A percentile compares a stretch with the other conserved stretches of the same genome.
Conservation (phyloP, 768 basidiomycete species). For the Auricularia heimuer region DNA sequence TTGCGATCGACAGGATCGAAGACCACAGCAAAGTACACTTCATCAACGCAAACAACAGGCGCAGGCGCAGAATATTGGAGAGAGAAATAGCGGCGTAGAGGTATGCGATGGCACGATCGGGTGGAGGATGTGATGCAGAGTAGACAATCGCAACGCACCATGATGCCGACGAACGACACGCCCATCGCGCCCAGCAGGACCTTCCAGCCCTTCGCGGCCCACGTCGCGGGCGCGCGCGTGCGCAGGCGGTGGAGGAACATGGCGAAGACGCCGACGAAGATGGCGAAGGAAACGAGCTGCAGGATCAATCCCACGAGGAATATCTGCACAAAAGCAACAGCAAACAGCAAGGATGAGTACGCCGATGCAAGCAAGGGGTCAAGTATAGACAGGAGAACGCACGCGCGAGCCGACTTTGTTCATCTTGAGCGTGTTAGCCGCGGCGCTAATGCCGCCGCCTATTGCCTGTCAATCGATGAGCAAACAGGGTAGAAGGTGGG, state of each 20-base stretch:
- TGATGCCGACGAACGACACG: conserved; percentile 51
- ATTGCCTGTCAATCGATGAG: conserved; percentile 26
- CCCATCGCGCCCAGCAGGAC: conserved; percentile 39
- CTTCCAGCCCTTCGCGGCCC: conserved; percentile 42
- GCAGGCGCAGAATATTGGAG: too few relatives aligned
- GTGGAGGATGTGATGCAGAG: not conserved
- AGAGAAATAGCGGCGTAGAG: too few relatives aligned
- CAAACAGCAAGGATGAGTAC: conserved; percentile 37
- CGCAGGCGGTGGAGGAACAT: conserved; percentile 42
- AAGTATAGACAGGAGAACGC: conserved; percentile 19
- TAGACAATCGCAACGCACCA: conserved; percentile 31
- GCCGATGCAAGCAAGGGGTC: conserved; percentile 31
- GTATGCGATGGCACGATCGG: not conserved
- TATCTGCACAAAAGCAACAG: conserved; percentile 30
- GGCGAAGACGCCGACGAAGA: conserved; percentile 37
- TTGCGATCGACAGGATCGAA: too few relatives aligned
- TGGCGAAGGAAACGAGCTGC: conserved; percentile 43
- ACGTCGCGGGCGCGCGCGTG: conserved; percentile 30
- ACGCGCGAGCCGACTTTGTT: conserved; percentile 29
- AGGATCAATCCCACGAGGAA: conserved; percentile 49
- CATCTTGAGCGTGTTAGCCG: conserved; percentile 23
- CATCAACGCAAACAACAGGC: too few relatives aligned
- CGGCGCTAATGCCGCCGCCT: conserved; percentile 39
- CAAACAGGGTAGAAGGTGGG: not conserved
- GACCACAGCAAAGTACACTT: too few relatives aligned